Evolutionary conservation across 73 alveolate species (phyloP), one percentile per base, ranked within the genome.

Genomic region (Paramecium primaurelia): DNA sequence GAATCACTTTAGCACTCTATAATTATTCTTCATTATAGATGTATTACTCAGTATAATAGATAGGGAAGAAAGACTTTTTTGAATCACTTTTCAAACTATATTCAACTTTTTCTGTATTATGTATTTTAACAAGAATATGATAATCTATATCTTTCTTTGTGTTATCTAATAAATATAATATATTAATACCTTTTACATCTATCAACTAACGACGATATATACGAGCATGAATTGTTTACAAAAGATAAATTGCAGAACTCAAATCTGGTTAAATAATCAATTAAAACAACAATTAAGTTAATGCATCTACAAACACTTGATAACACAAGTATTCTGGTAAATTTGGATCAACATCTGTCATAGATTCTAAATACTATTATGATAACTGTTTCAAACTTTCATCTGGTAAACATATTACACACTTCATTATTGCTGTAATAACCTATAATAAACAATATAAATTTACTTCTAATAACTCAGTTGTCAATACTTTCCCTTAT

Each of bases 311-410:
- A 25, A 80, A 80, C 14, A 32, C 77, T 18, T 80, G 25, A 42
- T 80, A 80, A 25, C 51, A 1, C 26, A 80, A 38, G 49, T 18
- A 80, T 36, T 80, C 91, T 5, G 87, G 60, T 4, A 73, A 16
- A 20, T 80, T 25, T 44, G 64, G 64, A 80, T 42, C 77, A 6
- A 45, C 42, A 18, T 49, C 71, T 40, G 77, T 32, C 47, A 34
- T 44, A 7, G 47, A 42, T 26, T 80, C 91, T 42, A 80, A 26
- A 47, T 45, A 80, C 47, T 40, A 42, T 80, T 47, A 20, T 45
- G 91, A 34, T 47, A 80, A 80, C 91, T 44, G 77, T 80, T 80
- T 80, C 77, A 45, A 8, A 45, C 75, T 22, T 18, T 80, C 44
- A 49, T 80, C 91, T 18, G 91, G 91, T 42, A 80, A 80, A 80